Evolutionary conservation across 805 yeast species (phyloP), one percentile per base, ranked within the genome.

Genomic region (Lipomyces yamanashiensis): DNA sequence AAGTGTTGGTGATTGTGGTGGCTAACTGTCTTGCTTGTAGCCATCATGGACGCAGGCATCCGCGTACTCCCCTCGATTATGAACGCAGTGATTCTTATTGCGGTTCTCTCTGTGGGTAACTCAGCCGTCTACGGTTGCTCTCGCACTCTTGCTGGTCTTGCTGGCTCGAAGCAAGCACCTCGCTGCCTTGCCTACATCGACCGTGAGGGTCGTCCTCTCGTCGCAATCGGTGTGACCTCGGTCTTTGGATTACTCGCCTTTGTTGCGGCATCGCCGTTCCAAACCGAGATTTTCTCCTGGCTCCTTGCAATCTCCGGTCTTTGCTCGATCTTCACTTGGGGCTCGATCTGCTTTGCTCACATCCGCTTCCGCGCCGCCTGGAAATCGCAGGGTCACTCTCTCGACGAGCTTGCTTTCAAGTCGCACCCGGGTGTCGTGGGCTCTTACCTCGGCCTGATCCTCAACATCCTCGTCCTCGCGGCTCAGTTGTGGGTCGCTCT

Each of bases 401-500:
- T 86, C 8, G 85, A 84, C 63, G 95, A 90, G 75, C 78, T 90
- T 57, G 81, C 87, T 0, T 90, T 84, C 76, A 80, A 78, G 54
- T 82, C 96, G 5, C 87, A 85, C 63, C 78, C 82, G 43, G 96
- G 96, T 70, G 75, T 86, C 36, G 77, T 74, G 69, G 96, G 96
- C 54, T 87, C 96, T 0, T 74, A 73, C 64, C 83, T 82, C 73
- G 96, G 95, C 59, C 71, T 84, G 17, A 62, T 76, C 33, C 76
- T 91, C 72, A 86, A 86, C 74, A 41, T 82, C 39, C 74, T 87
- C 61, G 86, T 90, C 66, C 79, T 91, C 64, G 78, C 84, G 61
- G 90, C 92, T 36, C 92, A 89, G 77, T 89, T 90, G 80, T 90
- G 93, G 90, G 81, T 87, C 63, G 92, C 95, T 7, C 77, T 88